phyloP scores from a whole-genome alignment of 1,284 basidiomycete species.

The Xerocomus minutiporus region DNA sequence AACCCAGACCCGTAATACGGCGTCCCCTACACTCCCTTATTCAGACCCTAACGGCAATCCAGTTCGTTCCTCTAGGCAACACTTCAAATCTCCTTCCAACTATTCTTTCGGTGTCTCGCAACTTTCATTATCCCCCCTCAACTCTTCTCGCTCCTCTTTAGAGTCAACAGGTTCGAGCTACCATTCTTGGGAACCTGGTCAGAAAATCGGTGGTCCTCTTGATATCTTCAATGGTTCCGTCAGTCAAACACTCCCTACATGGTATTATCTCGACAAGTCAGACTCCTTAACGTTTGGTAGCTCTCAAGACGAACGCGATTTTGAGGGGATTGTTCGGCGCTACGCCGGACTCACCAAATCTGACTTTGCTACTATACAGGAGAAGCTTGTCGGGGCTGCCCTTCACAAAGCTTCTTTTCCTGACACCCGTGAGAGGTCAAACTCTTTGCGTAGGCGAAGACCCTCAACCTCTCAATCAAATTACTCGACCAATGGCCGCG shows the following conservation, averaged over 20 bases:
- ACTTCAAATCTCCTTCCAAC: conserved; percentile 43
- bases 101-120: conserved; percentile 51
- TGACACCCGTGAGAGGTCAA: conserved; percentile 53
- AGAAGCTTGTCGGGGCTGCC: conserved; percentile 61
- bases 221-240: conserved; percentile 47
- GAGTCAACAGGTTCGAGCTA: conserved; percentile 78
- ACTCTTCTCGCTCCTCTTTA: conserved; percentile 72
- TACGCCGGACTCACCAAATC: conserved; percentile 62
- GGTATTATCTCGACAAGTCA: conserved; percentile 59
- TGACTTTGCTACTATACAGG: conserved; percentile 68
- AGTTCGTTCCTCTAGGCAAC: conserved; percentile 52
- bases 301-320: conserved; percentile 54
- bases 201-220: conserved; percentile 48
- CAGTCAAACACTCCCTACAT: conserved; percentile 46
- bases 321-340: conserved; percentile 59
- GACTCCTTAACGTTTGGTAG: conserved; percentile 44
- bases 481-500: conserved; percentile 56
- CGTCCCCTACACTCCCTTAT: conserved; percentile 46
- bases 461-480: conserved; percentile 79
- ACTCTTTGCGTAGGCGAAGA: conserved; percentile 59
- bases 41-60: conserved; percentile 30
- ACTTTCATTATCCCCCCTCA: conserved; percentile 62
- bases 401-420: conserved; percentile 51
- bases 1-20: conserved; percentile 54
- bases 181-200: conserved; percentile 67